A percentile compares a stretch with the other conserved stretches of the same genome.
These are phyloP conservation scores for Avena sativa DNA, from an alignment of 176 grass and related monocot genomes.

Conservation along the genomic window DNA sequence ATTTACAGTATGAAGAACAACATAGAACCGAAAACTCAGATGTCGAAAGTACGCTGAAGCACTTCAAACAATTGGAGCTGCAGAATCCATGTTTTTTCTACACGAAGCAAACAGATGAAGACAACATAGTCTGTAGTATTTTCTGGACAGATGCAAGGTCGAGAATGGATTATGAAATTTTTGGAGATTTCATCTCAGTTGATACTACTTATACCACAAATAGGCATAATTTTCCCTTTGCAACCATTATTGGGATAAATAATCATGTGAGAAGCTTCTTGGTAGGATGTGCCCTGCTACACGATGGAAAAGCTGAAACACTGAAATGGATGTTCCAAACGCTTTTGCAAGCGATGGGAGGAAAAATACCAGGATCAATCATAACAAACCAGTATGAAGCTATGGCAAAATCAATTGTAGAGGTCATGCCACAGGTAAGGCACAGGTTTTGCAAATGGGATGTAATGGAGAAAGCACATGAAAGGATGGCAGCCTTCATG, in stretches of 20 bases:
- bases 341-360: slow-evolving; percentile 36
- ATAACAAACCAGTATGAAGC: slow-evolving; percentile 38
- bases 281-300: slow-evolving; percentile 31
- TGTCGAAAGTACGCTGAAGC: slow-evolving; percentile 32
- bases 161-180: slow-evolving; percentile 38
- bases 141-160: slow-evolving; percentile 37
- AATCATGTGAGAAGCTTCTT: slow-evolving; percentile 30
- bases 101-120: slow-evolving; percentile 1
- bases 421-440: slow-evolving; percentile 18
- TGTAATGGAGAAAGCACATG: slow-evolving; percentile 36
- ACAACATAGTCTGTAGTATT: slow-evolving; percentile 23
- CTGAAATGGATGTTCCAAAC: slow-evolving; percentile 42
- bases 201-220: slow-evolving; percentile 42
- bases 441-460: slow-evolving; percentile 35
- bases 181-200: slow-evolving; percentile 34
- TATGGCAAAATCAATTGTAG: slow-evolving; percentile 33
- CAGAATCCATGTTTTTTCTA: slow-evolving; percentile 23
- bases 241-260: slow-evolving; percentile 40
- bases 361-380: slow-evolving; percentile 31
- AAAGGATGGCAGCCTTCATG: slow-evolving; percentile 21
- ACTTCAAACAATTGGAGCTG: slow-evolving; percentile 23
- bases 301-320: not conserved
- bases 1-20: not conserved
- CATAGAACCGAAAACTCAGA: slow-evolving; percentile 21
- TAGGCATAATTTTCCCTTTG: slow-evolving; percentile 32